phyloP scores from a whole-genome alignment of 208 protist species.

The Ichthyophonus hoferi region DNA sequence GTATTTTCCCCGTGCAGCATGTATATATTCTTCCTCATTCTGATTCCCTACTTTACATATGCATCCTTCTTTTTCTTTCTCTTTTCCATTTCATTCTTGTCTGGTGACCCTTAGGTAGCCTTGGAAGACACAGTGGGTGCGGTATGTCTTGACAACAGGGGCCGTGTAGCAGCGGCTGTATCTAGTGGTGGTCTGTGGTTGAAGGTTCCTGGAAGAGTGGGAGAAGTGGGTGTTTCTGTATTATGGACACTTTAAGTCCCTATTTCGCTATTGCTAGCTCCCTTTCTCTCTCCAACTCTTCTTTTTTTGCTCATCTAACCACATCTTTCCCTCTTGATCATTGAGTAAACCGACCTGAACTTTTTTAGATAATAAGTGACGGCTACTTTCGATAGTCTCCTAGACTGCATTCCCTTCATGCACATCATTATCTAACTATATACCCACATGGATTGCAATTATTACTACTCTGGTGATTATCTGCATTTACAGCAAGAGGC shows the following conservation, averaged over 20 bases:
- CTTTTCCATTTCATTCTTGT: background rate
- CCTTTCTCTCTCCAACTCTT: background rate
- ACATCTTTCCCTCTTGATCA: background rate
- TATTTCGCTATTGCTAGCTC: background rate
- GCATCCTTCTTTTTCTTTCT: too few species aligned
- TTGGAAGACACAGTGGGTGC: constrained; percentile 26
- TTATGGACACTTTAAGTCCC: too few species aligned
- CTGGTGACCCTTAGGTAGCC: background rate
- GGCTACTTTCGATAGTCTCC: background rate
- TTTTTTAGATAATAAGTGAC: background rate
- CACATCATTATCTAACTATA: background rate
- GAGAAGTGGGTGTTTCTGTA: background rate
- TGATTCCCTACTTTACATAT: too few species aligned
- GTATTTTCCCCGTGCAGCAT: too few species aligned
- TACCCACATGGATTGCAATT: background rate
- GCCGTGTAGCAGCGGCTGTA: background rate
- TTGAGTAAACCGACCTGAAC: background rate
- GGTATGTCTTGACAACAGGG: background rate
- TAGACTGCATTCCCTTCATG: background rate
- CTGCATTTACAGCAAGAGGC: background rate
- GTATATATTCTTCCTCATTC: too few species aligned
- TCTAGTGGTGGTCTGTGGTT: constrained; percentile 34
- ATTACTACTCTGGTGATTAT: background rate
- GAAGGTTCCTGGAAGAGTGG: constrained; percentile 15
- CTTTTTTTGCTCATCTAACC: background rate